Evolutionary conservation across 2,329 filamentous ascomycete genomes (phyloP), one percentile per base, ranked within the genome.

Genomic region (Trichophyton rubrum): DNA sequence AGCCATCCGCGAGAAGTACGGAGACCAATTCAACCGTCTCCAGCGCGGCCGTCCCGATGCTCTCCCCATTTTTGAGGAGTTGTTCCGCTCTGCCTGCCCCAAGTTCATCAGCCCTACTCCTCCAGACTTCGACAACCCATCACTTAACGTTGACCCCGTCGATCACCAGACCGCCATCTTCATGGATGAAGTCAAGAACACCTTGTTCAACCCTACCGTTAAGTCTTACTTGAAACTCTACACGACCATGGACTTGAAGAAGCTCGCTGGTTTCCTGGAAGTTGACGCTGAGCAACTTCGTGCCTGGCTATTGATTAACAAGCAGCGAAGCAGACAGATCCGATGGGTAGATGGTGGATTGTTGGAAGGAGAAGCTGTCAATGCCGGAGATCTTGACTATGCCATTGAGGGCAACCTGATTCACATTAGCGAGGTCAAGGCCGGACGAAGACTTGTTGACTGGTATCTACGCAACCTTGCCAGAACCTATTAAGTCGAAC

Each of bases 121-220:
- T 62, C 93, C 93, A 59, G 91, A 99, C 79, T 99, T 99, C 75
- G 93, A 97, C 73, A 92, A 95, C 82, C 90, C 93, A 65, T 86
- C 91, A 76, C 78, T 91, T 78, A 99, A 99, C 81, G 82, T 97
- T 69, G 93, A 99, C 79, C 93, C 93, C 49, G 85, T 96, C 67
- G 92, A 99, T 79, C 93, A 99, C 81, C 92, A 99, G 78, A 85
- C 96, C 66, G 82, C 88, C 70, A 88, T 99, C 78, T 99, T 99
- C 82, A 97, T 99, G 92, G 91, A 96, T 68, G 93, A 99, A 80
- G 92, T 99, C 76, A 96, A 95, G 85, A 96, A 90, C 78, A 97
- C 95, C 78, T 93, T 99, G 84, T 95, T 85, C 85, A 92, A 89
- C 74, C 93, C 93, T 51, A 96, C 91, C 53, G 88, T 99, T 74